These are phyloP conservation scores for Sclerotinia sclerotiorum DNA, from an alignment of 2,329 filamentous ascomycete genomes.

Conservation along the genomic window DNA sequence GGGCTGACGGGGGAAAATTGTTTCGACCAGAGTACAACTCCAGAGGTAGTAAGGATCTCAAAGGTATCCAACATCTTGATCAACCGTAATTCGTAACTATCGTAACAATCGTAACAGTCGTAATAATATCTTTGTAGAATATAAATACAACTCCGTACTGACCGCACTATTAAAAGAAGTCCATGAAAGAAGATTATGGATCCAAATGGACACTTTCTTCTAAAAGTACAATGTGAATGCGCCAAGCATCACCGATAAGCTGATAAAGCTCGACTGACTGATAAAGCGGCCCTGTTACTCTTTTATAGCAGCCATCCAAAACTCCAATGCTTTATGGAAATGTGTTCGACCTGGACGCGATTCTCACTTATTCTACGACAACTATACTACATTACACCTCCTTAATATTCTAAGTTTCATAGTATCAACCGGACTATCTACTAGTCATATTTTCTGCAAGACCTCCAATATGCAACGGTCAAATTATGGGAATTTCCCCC, in stretches of 20 bases:
- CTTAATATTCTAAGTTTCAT: not conserved
- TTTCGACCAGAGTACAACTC: constrained; percentile 94
- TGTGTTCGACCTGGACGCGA: constrained; percentile 26
- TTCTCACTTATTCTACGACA: constrained; percentile 10
- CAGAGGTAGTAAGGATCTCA: constrained; percentile 92
- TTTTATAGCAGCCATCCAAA: constrained; percentile 22
- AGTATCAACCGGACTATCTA: not conserved
- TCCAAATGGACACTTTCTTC: constrained; percentile 17
- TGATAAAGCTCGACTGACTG: not conserved
- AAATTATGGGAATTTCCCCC: constrained; percentile 68
- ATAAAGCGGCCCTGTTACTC: constrained; percentile 14
- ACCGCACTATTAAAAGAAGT: constrained; percentile 2
- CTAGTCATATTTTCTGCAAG: not conserved
- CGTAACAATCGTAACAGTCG: not conserved
- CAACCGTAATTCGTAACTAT: not conserved
- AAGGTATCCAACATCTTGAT: constrained; percentile 85
- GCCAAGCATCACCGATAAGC: constrained; percentile 22
- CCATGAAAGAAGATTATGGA: constrained; percentile 17
- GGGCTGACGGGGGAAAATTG: constrained; percentile 78
- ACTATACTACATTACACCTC: constrained; percentile 2
- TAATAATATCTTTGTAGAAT: not conserved
- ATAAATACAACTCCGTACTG: not conserved
- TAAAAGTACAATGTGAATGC: not conserved
- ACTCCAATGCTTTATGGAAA: constrained; percentile 21
- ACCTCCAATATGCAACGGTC: constrained; percentile 72